Conservation (phyloP, 2,329 filamentous ascomycete species). For the Spiromastix sp. region DNA sequence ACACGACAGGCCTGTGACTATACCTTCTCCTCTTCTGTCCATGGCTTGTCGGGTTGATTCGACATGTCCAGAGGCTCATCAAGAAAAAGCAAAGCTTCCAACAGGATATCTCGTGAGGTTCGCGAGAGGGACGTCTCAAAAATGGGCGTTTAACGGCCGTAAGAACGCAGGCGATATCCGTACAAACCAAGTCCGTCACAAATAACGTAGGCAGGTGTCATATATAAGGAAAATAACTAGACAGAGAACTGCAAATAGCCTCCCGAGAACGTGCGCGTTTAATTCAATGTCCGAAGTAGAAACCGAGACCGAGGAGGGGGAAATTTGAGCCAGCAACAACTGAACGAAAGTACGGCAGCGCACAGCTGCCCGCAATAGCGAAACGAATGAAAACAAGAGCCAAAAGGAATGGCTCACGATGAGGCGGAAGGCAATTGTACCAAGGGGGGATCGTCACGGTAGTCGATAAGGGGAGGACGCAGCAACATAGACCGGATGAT, state of each 20-base stretch:
- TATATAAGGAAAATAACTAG: no score
- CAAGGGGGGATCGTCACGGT: neutral
- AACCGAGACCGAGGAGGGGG: neutral
- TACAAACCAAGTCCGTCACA: no score
- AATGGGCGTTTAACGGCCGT: no score
- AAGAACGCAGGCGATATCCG: no score
- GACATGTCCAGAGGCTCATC: constrained; percentile 34
- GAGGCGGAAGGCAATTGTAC: neutral
- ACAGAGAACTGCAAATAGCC: no score
- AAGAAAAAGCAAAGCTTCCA: constrained; percentile 15
- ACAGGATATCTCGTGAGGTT: constrained; percentile 1
- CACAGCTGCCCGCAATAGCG: no score
- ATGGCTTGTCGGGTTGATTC: constrained; percentile 31
- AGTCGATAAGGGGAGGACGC: no score
- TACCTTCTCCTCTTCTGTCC: constrained; percentile 39
- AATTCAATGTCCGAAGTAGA: neutral
- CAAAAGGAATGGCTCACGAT: neutral
- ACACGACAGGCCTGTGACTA: no score
- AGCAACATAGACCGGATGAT: no score
- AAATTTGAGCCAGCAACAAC: neutral
- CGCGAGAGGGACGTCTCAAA: no score
- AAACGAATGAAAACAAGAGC: neutral
- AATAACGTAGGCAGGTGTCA: no score
- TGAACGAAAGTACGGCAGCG: neutral
- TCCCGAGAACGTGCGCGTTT: no score